phyloP scores from a whole-genome alignment of 2,329 filamentous ascomycete genomes.

The Pezicula radicicola region DNA sequence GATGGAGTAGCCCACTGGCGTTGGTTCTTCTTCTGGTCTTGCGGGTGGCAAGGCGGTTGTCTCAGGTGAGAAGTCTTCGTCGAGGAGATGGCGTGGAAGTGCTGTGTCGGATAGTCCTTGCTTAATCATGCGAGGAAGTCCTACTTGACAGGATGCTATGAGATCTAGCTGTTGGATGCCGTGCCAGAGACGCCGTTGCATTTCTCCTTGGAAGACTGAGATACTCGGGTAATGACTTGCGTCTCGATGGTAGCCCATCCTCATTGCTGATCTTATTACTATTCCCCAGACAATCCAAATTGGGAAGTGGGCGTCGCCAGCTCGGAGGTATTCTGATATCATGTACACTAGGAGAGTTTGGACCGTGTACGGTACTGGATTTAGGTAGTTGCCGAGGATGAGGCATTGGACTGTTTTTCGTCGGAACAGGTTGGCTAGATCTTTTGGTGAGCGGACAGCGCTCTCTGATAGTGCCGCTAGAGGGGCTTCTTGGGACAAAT shows the following conservation, averaged over 20 bases:
- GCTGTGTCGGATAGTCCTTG: conserved; percentile 60
- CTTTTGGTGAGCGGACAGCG: conserved; percentile 33
- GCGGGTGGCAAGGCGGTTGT: conserved; percentile 51
- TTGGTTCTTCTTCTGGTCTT: conserved; percentile 53
- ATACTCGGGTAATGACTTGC: conserved; percentile 45
- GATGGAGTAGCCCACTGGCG: conserved; percentile 50
- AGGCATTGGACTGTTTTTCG: conserved; percentile 50
- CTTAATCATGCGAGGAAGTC: conserved; percentile 64
- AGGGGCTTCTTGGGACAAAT: background rate
- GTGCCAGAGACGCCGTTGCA: conserved; percentile 58
- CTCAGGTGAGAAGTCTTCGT: conserved; percentile 61
- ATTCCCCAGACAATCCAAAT: conserved; percentile 51
- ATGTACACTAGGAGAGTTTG: conserved; percentile 50
- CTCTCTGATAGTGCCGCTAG: conserved; percentile 39
- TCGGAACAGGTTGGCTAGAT: conserved; percentile 45
- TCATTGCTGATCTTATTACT: conserved; percentile 50
- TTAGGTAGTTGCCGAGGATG: conserved; percentile 45
- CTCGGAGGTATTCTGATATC: conserved; percentile 48
- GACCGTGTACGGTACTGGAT: conserved; percentile 45
- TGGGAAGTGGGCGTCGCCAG: conserved; percentile 48
- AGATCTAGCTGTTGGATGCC: conserved; percentile 56
- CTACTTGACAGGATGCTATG: conserved; percentile 64
- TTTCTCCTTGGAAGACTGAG: conserved; percentile 53
- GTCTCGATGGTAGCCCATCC: conserved; percentile 57
- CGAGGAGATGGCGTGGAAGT: conserved; percentile 58